These are phyloP conservation scores for Ramaria sp. DNA, from an alignment of 768 basidiomycete species.

Conservation along the genomic window DNA sequence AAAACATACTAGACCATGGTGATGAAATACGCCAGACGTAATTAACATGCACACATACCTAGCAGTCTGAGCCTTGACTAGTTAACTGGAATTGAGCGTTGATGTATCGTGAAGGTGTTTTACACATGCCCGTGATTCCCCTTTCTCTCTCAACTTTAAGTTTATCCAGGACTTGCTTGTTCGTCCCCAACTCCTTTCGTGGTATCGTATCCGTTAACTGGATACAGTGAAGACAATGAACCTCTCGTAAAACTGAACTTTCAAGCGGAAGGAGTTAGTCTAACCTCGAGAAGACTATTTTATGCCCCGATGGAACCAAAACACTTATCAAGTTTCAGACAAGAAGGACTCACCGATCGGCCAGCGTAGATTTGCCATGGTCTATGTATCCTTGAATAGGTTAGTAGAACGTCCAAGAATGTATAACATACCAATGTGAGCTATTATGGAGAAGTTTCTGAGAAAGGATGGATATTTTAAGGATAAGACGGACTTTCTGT, in stretches of 20 bases:
- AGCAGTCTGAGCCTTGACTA: constrained; percentile 94
- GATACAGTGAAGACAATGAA: constrained; percentile 11
- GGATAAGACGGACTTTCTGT: not conserved
- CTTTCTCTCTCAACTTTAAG: constrained; percentile 95
- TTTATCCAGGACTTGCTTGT: constrained; percentile 84
- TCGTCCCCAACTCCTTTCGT: constrained; percentile 50
- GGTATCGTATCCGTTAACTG: constrained; percentile 84
- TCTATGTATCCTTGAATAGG: constrained; percentile 30
- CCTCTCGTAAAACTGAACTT: too few species aligned
- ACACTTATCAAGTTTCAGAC: not conserved
- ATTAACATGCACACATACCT: constrained; percentile 33
- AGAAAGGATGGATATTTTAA: not conserved
- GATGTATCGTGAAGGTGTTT: not conserved
- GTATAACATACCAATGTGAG: constrained; percentile 65
- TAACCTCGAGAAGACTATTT: constrained; percentile 64
- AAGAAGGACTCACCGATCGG: constrained; percentile 54
- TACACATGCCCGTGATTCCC: constrained; percentile 75
- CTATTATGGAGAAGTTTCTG: constrained; percentile 89
- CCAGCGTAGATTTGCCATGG: constrained; percentile 93
- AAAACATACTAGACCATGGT: constrained; percentile 56
- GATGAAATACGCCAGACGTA: not conserved
- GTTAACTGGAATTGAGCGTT: not conserved
- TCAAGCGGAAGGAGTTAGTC: constrained; percentile 2
- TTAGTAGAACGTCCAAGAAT: not conserved
- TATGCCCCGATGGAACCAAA: not conserved